Conservation (phyloP, 208 protist species). For the Leishmania martiniquensis region DNA sequence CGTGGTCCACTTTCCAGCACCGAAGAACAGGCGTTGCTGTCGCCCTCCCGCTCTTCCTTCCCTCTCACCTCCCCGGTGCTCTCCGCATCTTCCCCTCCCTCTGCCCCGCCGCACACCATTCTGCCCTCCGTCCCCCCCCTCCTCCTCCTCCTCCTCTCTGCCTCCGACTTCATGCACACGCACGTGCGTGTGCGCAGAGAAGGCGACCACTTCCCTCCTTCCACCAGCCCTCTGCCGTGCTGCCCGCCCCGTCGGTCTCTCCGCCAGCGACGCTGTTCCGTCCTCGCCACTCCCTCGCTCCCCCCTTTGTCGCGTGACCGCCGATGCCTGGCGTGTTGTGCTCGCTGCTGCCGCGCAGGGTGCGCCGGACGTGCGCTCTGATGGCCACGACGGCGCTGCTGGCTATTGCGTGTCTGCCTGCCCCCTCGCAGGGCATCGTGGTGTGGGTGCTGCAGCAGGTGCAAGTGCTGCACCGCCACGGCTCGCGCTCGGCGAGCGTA, state of each 20-base stretch:
- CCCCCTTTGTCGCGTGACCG: not conserved
- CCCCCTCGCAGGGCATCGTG: slow-evolving; percentile 13
- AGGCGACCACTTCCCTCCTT: not conserved
- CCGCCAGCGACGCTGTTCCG: not conserved
- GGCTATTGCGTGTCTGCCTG: slow-evolving; percentile 8
- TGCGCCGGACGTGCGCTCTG: slow-evolving; percentile 13
- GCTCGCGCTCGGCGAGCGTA: slow-evolving; percentile 29
- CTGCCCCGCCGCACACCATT: not conserved
- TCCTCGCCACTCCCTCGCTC: not conserved
- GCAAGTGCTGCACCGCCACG: slow-evolving; percentile 59
- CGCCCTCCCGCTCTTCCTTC: not conserved
- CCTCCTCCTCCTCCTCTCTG: not conserved
- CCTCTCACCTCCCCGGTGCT: not conserved
- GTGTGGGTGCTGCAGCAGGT: slow-evolving; percentile 27
- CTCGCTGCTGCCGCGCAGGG: slow-evolving; percentile 7
- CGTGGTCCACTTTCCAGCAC: not conserved
- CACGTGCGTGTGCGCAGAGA: not conserved
- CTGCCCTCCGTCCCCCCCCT: no score
- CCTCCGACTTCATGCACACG: not conserved
- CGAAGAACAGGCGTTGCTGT: not conserved
- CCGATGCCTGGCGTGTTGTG: not conserved
- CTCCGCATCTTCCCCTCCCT: not conserved
- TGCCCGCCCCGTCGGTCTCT: not conserved
- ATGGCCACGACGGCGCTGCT: slow-evolving; percentile 13
- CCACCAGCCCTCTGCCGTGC: not conserved